Percentiles rank a stretch among this genome's conserved stretches.
These are phyloP conservation scores for Barnettozyma populi DNA, from an alignment of 805 yeast species.

Conservation along the genomic window DNA sequence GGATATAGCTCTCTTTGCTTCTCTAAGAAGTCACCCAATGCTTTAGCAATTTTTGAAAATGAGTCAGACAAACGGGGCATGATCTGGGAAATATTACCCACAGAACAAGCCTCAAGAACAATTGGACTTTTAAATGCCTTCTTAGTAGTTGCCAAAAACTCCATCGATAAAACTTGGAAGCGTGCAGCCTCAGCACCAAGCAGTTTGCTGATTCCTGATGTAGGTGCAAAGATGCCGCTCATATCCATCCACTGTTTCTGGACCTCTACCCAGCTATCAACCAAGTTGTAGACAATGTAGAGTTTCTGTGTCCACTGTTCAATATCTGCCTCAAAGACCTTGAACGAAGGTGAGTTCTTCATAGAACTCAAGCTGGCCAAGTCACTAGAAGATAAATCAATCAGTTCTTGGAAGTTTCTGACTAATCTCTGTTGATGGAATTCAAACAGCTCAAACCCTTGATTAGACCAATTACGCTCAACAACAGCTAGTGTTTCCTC, in stretches of 20 bases:
- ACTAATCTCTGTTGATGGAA: constrained; percentile 53
- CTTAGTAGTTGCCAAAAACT: constrained; percentile 48
- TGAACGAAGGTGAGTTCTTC: constrained; percentile 60
- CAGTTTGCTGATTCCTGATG: constrained; percentile 51
- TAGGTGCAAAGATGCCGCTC: constrained; percentile 66
- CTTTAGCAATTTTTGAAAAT: constrained; percentile 51
- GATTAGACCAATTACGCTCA: constrained; percentile 48
- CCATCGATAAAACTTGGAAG: constrained; percentile 58
- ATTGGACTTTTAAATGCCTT: constrained; percentile 41
- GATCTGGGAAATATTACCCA: constrained; percentile 41
- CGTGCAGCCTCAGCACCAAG: constrained; percentile 67
- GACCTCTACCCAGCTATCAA: constrained; percentile 74
- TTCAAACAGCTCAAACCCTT: constrained; percentile 46
- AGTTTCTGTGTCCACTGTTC: constrained; percentile 50
- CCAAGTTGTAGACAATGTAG: constrained; percentile 41
- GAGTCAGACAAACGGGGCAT: constrained; percentile 51
- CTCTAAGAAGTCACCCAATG: constrained; percentile 75
- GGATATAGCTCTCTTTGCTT: constrained; percentile 73
- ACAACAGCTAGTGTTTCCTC: constrained; percentile 51
- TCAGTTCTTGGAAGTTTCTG: constrained; percentile 59
- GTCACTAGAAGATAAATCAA: constrained; percentile 55
- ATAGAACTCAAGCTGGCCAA: constrained; percentile 60
- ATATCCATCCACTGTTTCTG: constrained; percentile 88
- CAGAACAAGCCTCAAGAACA: constrained; percentile 49
- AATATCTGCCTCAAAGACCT: constrained; percentile 54